Evolutionary conservation across 1,284 basidiomycete genomes (phyloP).

Genomic region (Meira nashicola): DNA sequence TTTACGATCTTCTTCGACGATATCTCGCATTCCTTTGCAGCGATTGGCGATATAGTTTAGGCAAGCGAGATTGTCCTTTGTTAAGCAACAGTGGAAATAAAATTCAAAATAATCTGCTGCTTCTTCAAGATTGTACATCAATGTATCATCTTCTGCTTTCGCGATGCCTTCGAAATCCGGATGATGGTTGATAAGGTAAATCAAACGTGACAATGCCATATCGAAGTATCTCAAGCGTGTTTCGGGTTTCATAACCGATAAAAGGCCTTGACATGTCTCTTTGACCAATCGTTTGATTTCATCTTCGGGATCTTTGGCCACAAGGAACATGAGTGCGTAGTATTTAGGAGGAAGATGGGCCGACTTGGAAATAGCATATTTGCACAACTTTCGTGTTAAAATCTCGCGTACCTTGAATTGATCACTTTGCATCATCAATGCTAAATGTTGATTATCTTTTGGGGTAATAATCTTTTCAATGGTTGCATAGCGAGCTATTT

Average conservation of each 20-base stretch:
- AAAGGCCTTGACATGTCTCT: conserved; percentile 19
- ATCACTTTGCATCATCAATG: conserved; percentile 75
- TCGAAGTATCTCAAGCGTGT: conserved; percentile 59
- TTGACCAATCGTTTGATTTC: conserved; percentile 38
- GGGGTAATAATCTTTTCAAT: conserved; percentile 46
- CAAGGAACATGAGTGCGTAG: conserved; percentile 79
- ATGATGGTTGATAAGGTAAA: conserved; percentile 86
- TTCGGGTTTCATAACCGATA: conserved; percentile 16
- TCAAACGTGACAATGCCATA: conserved; percentile 73
- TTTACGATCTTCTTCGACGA: conserved; percentile 30
- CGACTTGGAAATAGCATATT: conserved; percentile 57
- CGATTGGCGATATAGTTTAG: conserved; percentile 77
- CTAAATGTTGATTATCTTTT: conserved; percentile 67
- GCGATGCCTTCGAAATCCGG: conserved; percentile 77
- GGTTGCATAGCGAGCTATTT: conserved; percentile 60
- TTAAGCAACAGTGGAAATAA: conserved; percentile 73
- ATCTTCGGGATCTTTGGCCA: conserved; percentile 82
- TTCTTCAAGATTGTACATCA: conserved; percentile 1
- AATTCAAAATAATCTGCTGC: conserved; percentile 67
- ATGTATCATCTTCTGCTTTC: background rate
- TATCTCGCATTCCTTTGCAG: conserved; percentile 79
- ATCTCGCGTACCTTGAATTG: conserved; percentile 76
- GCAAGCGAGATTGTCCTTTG: conserved; percentile 68
- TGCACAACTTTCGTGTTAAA: conserved; percentile 72
- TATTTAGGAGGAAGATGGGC: conserved; percentile 68